Evolutionary conservation across 306 rosid species (phyloP), one percentile per base, ranked within the genome.

Genomic region (Albizia julibrissin): DNA sequence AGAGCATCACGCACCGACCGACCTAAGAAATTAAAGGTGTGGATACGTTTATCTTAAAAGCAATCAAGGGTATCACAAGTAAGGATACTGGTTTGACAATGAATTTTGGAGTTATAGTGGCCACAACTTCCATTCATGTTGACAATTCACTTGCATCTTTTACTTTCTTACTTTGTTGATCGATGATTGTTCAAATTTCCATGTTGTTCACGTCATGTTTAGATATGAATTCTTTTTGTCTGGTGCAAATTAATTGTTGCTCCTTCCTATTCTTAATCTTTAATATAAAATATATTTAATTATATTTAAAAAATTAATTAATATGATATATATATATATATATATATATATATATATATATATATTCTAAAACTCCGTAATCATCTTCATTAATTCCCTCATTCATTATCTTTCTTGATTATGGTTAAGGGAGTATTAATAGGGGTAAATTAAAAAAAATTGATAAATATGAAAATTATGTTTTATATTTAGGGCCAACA

Each of bases 131-230:
- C 65, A n/a, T 56, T 76, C 42, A n/a, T 52, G 44, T 86, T 75
- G 76, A 76, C 66, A 73, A 59, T 77, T 80, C 42, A 12, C 49
- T 61, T 82, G 31, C 49, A 69, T 79, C 75, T 70, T 83, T 49
- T 15, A 29, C 69, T 64, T 29, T 29, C 69, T 64, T 64, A 19
- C 8, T 29, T 29, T 29, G n/a, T 64, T 2, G n/a, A 29, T 29
- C 21, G n/a, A 12, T 26, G 69, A 62, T 62, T 62, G 69, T 13
- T 12, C 69, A 14, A 64, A 21, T 64, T 64, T 27, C 70, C 77
- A 75, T 76, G 75, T 73, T 78, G 42, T 84, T 78, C 74, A 71
- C 86, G 90, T 81, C 87, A 84, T 84, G 84, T 84, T 78, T 87
- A 81, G 87, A 80, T 19, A 62, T 74, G 69, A 72, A 81, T 74